Evolutionary conservation across 2,329 filamentous ascomycete species (phyloP).

Genomic region (Penicillium occitanis): DNA sequence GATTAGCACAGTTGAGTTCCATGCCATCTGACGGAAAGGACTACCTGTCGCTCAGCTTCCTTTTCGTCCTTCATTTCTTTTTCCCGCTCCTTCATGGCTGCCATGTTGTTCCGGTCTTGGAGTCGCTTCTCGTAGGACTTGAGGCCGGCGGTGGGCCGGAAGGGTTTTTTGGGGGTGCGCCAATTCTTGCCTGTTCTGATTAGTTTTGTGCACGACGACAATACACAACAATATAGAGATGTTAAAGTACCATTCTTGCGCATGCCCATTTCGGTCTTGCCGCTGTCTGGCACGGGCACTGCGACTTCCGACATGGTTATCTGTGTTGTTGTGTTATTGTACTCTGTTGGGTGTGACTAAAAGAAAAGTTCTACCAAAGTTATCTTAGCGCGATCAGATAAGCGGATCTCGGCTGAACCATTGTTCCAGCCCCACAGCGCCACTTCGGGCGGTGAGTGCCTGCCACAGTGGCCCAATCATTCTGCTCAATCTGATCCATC

Average conservation of each 20-base stretch:
- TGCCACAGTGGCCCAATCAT: background rate
- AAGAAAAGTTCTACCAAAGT: conserved; percentile 24
- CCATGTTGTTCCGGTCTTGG: conserved; percentile 66
- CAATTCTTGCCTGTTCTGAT: conserved; percentile 79
- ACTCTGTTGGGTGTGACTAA: too few relatives aligned
- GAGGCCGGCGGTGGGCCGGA: conserved; percentile 76
- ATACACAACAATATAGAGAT: background rate
- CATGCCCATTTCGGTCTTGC: conserved; percentile 58
- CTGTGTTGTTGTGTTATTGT: background rate
- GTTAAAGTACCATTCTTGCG: conserved; percentile 71
- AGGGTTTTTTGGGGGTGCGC: conserved; percentile 79
- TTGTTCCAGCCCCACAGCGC: background rate
- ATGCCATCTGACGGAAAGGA: background rate
- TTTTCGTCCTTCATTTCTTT: conserved; percentile 96
- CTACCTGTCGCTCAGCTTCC: conserved; percentile 79
- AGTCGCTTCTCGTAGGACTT: conserved; percentile 76
- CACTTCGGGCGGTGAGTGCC: background rate
- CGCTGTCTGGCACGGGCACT: conserved; percentile 15
- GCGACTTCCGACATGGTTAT: conserved; percentile 48
- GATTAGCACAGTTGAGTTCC: background rate
- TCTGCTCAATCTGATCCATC: background rate
- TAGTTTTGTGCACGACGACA: background rate
- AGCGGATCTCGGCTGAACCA: conserved; percentile 40
- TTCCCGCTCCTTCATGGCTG: conserved; percentile 86
- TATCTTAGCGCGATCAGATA: conserved; percentile 47